Evolutionary conservation across 2,329 filamentous ascomycete species (phyloP).

Genomic region (Stemphylium vesicarium): DNA sequence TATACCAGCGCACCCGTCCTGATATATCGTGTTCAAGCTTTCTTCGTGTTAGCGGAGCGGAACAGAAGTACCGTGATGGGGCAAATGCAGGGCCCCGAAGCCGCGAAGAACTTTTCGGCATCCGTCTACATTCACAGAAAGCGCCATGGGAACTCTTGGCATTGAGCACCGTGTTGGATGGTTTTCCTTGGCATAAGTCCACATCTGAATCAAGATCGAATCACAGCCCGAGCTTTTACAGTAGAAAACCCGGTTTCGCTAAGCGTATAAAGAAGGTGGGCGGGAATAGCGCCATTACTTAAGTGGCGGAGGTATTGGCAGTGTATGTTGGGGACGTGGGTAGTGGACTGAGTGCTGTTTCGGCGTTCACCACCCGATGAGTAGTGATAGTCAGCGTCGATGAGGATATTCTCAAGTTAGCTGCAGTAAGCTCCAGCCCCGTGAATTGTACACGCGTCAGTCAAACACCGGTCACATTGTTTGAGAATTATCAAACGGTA

Average conservation of each 20-base stretch:
- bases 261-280: conserved; percentile 12
- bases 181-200: conserved; percentile 21
- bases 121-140: conserved; percentile 2
- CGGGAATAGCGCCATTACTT: neutral
- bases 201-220: conserved; percentile 18
- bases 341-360: neutral
- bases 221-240: conserved; percentile 7
- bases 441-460: neutral
- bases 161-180: conserved; percentile 43
- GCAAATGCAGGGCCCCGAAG: conserved; percentile 7
- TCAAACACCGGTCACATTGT: neutral
- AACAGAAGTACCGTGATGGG: conserved; percentile 24
- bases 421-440: neutral
- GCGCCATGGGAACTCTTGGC: conserved; percentile 22
- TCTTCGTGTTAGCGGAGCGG: conserved; percentile 8
- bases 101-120: conserved; percentile 22
- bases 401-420: neutral
- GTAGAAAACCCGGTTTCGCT: neutral
- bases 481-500: neutral
- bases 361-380: neutral
- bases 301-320: conserved; percentile 28
- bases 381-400: neutral
- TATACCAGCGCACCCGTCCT: conserved; percentile 19
- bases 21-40: conserved; percentile 23
- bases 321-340: conserved; percentile 7